Evolutionary conservation across 306 rosid species (phyloP).

Genomic region (Prunus fruticosa): DNA sequence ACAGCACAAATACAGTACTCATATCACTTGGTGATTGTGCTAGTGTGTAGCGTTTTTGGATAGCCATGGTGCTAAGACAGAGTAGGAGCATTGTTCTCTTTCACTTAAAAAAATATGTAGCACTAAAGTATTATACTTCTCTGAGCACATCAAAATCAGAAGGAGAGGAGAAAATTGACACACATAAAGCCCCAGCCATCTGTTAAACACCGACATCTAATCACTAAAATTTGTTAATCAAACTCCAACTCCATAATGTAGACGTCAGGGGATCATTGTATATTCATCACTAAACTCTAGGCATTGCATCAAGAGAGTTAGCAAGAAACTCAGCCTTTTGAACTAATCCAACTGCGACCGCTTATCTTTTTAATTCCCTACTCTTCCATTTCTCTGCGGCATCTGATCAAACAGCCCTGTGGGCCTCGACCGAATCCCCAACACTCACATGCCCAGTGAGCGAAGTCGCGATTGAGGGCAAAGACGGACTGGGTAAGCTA

Average conservation of each 20-base stretch:
- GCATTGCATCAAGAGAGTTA: neutral
- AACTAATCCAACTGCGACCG: slow-evolving; percentile 43
- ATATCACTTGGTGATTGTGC: neutral
- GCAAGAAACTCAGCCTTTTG: neutral
- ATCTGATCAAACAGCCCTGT: slow-evolving; percentile 28
- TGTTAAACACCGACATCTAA: neutral
- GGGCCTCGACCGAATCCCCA: slow-evolving; percentile 34
- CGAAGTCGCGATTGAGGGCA: slow-evolving; percentile 22
- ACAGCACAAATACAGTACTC: neutral
- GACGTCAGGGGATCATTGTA: neutral
- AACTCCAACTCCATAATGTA: neutral
- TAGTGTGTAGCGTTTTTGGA: neutral
- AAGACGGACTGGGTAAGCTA: too few relatives aligned
- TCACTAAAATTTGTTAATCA: too few relatives aligned
- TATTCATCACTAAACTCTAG: too few relatives aligned
- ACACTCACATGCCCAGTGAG: slow-evolving; percentile 29
- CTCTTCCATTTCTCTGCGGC: slow-evolving; percentile 51
- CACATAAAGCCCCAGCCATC: neutral
- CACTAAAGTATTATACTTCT: neutral
- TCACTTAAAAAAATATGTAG: neutral
- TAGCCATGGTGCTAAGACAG: neutral
- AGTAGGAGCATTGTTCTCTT: neutral
- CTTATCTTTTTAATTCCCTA: slow-evolving; percentile 58
- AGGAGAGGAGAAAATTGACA: neutral
- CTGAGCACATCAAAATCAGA: neutral